phyloP scores from a whole-genome alignment of 108 stramenopile genomes.

The Aurantiochytrium sp. region DNA sequence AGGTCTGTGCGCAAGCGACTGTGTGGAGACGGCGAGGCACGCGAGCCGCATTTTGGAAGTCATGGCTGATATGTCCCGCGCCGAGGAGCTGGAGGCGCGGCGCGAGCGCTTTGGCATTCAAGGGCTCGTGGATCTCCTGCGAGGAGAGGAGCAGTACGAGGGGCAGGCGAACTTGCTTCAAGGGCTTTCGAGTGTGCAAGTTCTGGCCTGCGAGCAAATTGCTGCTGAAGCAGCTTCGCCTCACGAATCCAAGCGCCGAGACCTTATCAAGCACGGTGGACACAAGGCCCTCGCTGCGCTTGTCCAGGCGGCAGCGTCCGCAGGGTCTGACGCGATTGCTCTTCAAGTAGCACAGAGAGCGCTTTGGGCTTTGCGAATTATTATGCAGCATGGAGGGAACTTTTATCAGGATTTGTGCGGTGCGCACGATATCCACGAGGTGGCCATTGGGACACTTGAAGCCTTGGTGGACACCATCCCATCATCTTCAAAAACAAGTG shows the following conservation, averaged over 20 bases:
- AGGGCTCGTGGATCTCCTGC: not conserved
- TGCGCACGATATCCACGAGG: not conserved
- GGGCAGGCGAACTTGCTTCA: not conserved
- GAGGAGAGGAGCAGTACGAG: not conserved
- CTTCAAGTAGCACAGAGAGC: not conserved
- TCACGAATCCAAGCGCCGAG: not conserved
- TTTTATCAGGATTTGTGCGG: not conserved
- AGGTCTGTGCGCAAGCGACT: not conserved
- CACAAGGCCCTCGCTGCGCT: not conserved
- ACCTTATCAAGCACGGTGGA: not conserved
- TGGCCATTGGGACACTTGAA: not conserved
- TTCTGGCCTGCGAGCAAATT: not conserved
- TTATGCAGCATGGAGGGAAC: not conserved
- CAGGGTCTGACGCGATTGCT: not conserved
- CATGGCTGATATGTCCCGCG: constrained; percentile 8
- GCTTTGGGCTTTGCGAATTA: not conserved
- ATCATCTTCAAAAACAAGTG: not conserved
- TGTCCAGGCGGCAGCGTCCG: not conserved
- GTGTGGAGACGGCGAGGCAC: not conserved
- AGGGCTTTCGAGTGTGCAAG: not conserved
- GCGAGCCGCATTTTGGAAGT: not conserved
- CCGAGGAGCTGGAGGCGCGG: not conserved
- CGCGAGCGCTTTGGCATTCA: not conserved
- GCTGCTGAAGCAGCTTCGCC: not conserved
- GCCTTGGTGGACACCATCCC: not conserved